Conservation (phyloP, 352 stramenopile genomes). For the Globisporangium cylindrosporum region DNA sequence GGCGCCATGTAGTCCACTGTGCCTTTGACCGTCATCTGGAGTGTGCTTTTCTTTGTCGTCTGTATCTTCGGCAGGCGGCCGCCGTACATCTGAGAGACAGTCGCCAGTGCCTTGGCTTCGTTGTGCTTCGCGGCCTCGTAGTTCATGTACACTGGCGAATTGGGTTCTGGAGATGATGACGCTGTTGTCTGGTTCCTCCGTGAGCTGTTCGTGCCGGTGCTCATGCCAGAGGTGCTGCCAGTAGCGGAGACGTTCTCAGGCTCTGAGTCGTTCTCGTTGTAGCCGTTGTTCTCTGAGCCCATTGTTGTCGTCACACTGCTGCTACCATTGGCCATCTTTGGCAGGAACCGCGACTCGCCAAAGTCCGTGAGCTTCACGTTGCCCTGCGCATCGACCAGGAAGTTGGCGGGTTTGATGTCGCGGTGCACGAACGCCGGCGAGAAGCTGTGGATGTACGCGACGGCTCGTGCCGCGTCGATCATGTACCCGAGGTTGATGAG, state of each 20-base stretch:
- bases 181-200: neutral
- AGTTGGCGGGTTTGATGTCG: conserved; percentile 77
- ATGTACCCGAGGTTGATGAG: conserved; percentile 62
- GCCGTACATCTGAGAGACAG: neutral
- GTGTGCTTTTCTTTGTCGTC: neutral
- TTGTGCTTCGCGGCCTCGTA: neutral
- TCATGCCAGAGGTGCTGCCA: neutral
- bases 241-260: neutral
- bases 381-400: conserved; percentile 20
- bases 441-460: conserved; percentile 79
- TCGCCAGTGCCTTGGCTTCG: neutral
- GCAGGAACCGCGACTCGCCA: conserved; percentile 31
- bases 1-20: too few species aligned
- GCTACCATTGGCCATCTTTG: neutral
- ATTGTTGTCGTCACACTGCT: too few species aligned
- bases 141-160: neutral
- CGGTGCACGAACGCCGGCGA: conserved; percentile 67
- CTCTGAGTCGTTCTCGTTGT: neutral
- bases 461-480: conserved; percentile 53
- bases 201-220: neutral
- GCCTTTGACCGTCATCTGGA: conserved; percentile 53
- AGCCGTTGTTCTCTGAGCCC: neutral
- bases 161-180: neutral
- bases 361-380: conserved; percentile 51
- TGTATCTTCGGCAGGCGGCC: neutral